phyloP scores from a whole-genome alignment of 352 stramenopile genomes.

The Sclerospora graminicola region DNA sequence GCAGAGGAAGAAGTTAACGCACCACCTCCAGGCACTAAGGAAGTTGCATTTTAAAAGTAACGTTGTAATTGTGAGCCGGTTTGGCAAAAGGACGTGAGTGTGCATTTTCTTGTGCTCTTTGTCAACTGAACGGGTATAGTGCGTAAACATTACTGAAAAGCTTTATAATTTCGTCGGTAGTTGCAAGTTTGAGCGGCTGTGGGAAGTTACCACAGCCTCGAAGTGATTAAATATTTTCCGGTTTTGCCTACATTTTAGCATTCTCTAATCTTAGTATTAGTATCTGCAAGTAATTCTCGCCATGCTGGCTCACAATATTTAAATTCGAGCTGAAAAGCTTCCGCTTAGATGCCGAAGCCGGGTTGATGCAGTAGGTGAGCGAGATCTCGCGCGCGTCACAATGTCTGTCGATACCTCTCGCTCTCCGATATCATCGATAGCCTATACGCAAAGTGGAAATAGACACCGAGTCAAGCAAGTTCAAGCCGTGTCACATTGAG shows the following conservation, averaged over 20 bases:
- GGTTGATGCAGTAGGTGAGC: too few relatives aligned
- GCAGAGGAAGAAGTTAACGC: conserved; percentile 17
- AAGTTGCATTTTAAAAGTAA: conserved; percentile 72
- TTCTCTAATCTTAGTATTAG: too few relatives aligned
- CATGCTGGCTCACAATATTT: too few relatives aligned
- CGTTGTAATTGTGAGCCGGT: conserved; percentile 22
- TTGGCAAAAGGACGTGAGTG: conserved; percentile 7
- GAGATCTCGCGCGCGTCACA: too few relatives aligned
- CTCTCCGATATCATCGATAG: too few relatives aligned
- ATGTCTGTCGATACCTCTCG: too few relatives aligned
- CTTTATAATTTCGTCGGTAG: conserved; percentile 10
- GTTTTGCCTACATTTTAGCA: conserved; percentile 17
- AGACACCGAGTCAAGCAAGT: neutral
- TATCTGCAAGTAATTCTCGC: too few relatives aligned
- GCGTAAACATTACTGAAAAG: conserved; percentile 18
- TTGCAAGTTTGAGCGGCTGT: conserved; percentile 8
- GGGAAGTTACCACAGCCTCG: conserved; percentile 6
- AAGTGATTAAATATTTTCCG: conserved; percentile 28
- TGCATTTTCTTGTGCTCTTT: conserved; percentile 8
- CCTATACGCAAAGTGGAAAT: too few relatives aligned
- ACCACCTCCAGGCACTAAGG: conserved; percentile 34
- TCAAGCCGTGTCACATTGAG: neutral
- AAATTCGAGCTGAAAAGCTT: too few relatives aligned
- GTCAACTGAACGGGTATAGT: conserved; percentile 11
- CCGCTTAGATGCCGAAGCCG: too few relatives aligned